Evolutionary conservation across 768 basidiomycete genomes (phyloP).

Genomic region (Leccinum ochraceum): DNA sequence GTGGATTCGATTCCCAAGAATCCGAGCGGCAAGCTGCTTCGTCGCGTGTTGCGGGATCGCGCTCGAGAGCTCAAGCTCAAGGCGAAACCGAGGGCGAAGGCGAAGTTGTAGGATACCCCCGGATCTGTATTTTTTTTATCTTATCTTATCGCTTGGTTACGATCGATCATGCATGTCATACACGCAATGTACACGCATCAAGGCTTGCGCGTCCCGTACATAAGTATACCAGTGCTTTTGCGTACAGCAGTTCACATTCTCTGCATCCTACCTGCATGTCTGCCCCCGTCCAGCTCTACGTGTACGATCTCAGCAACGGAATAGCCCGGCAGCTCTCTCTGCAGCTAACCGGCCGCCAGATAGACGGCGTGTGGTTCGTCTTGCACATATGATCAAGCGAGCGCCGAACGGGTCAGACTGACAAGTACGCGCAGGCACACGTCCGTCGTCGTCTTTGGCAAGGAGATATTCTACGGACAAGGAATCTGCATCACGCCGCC

Average conservation of each 20-base stretch:
- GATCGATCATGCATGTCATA: not conserved
- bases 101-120: slow-evolving; percentile 22
- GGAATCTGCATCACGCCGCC: slow-evolving; percentile 75
- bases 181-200: not conserved
- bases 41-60: slow-evolving; percentile 53
- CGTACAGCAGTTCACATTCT: slow-evolving; percentile 6
- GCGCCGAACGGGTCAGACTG: too few relatives aligned
- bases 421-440: slow-evolving; percentile 68
- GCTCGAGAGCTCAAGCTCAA: slow-evolving; percentile 37
- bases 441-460: slow-evolving; percentile 82
- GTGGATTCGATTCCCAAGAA: slow-evolving; percentile 58
- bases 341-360: slow-evolving; percentile 84
- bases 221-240: not conserved
- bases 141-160: slow-evolving; percentile 22
- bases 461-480: slow-evolving; percentile 89
- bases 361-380: slow-evolving; percentile 89
- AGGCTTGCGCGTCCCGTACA: slow-evolving; percentile 20
- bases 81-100: slow-evolving; percentile 23
- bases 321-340: slow-evolving; percentile 77
- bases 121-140: not conserved
- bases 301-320: slow-evolving; percentile 91
- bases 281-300: slow-evolving; percentile 70
- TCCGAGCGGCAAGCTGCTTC: slow-evolving; percentile 59
- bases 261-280: slow-evolving; percentile 17
- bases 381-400: too few relatives aligned